Evolutionary conservation across 164 flowering plant genomes (phyloP), one percentile per base, ranked within the genome.

Genomic region (Hamamelis virginiana): DNA sequence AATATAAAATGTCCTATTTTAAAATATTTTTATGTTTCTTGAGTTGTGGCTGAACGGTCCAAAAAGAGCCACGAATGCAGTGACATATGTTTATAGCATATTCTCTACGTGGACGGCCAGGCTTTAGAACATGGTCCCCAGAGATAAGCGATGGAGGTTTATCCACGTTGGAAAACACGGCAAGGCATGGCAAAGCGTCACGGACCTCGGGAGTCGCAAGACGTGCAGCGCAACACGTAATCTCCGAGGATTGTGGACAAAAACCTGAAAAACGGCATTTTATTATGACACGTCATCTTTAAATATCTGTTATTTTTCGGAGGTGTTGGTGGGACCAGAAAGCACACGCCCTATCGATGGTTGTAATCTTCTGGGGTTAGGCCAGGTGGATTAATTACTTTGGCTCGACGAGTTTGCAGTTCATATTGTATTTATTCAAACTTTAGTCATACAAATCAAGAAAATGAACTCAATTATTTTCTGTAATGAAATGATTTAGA

Each of bases 191-290:
- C 5, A 15, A 16, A 50, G 8, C 53, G 41, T 33, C 8, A 50
- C n/a, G 53, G 8, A 18, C 41, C 41, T 50, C 53, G 53, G n/a
- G 16, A 28, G 10, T 53, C 48, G 50, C 27, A 44, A n/a, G 50
- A 45, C 50, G 1, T 1, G 43, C 50, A 11, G 65, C 27, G 50
- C 65, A 62, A 41, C 65, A 62, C 65, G 65, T 41, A 43, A 11
- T 62, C 28, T 62, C 47, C 65, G 9, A 43, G 8, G 65, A 43
- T 5, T 43, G 26, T 11, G 65, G 50, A 43, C 25, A 61, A 5
- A 1, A 25, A 25, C 10, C n/a, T n/a, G n/a, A 43, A 62, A 33
- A 33, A 33, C 65, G 13, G 26, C 16, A 62, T 23, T 62, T 45
- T 43, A 50, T 62, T 62, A 11, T 23, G 65, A 21, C 65, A 62